These are phyloP conservation scores for Aspergillus affinis DNA, from an alignment of 495 filamentous ascomycete species.

Conservation along the genomic window DNA sequence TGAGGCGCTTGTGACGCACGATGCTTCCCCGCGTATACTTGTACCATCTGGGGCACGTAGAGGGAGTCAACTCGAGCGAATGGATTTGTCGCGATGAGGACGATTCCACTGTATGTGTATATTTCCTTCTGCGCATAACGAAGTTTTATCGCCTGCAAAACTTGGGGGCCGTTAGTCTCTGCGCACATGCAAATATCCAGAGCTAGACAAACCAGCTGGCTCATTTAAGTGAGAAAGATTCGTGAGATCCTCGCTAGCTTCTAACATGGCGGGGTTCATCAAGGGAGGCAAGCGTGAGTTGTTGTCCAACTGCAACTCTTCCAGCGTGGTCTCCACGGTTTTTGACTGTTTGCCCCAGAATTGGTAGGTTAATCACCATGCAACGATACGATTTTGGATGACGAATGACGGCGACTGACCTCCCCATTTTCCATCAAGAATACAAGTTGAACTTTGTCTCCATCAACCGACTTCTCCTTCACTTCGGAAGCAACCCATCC, in stretches of 20 bases:
- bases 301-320: conserved; percentile 74
- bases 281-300: conserved; percentile 75
- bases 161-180: conserved; percentile 53
- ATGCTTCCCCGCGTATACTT: conserved; percentile 97
- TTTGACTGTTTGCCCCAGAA: conserved; percentile 56
- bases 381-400: no score
- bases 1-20: conserved; percentile 94
- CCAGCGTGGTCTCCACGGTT: conserved; percentile 75
- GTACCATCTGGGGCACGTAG: conserved; percentile 98
- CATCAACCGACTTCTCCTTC: conserved; percentile 78
- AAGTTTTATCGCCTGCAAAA: conserved; percentile 95
- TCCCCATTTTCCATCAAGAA: conserved; percentile 91
- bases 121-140: conserved; percentile 99
- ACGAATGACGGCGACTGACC: conserved; percentile 54
- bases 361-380: conserved; percentile 24
- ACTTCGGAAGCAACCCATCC: conserved; percentile 98
- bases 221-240: conserved; percentile 98
- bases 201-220: conserved; percentile 73
- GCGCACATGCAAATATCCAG: conserved; percentile 1
- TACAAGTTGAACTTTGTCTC: conserved; percentile 79
- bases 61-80: conserved; percentile 97
- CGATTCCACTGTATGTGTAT: conserved; percentile 99
- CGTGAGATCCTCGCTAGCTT: conserved; percentile 97
- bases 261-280: conserved; percentile 98
- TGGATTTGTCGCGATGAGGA: conserved; percentile 97